phyloP scores from a whole-genome alignment of 2,329 filamentous ascomycete species.

The Pyricularia sp. region DNA sequence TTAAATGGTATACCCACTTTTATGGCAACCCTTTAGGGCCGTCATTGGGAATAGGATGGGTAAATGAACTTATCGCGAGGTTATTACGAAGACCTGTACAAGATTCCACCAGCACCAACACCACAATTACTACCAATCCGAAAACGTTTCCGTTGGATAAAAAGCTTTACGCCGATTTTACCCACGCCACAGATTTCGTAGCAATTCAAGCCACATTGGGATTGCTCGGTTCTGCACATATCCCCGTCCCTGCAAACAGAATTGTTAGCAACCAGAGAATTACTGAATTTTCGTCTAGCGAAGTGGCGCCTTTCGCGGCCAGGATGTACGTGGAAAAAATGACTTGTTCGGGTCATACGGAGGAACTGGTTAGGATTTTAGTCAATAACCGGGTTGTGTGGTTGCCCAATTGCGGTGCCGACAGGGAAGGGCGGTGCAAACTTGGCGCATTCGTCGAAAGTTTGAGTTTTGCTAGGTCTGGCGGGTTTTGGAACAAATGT shows the following conservation, averaged over 20 bases:
- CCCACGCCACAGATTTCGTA: constrained; percentile 83
- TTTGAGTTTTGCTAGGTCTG: constrained; percentile 60
- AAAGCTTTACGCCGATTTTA: constrained; percentile 77
- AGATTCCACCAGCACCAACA: constrained; percentile 69
- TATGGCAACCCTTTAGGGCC: constrained; percentile 69
- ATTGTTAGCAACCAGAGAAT: constrained; percentile 40
- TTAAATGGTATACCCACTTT: constrained; percentile 78
- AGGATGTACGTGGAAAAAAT: constrained; percentile 86
- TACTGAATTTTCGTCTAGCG: constrained; percentile 64
- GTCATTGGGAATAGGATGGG: constrained; percentile 79
- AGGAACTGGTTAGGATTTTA: constrained; percentile 69
- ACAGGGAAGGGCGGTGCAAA: constrained; percentile 61
- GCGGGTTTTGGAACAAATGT: constrained; percentile 67
- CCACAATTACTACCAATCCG: constrained; percentile 58
- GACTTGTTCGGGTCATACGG: constrained; percentile 43
- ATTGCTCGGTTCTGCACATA: constrained; percentile 58
- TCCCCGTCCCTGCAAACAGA: constrained; percentile 37
- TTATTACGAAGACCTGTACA: constrained; percentile 59
- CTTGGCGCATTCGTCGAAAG: constrained; percentile 64
- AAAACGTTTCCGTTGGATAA: constrained; percentile 64
- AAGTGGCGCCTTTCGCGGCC: constrained; percentile 76
- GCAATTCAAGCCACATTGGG: constrained; percentile 68
- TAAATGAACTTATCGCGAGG: constrained; percentile 78
- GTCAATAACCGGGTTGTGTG: constrained; percentile 77
- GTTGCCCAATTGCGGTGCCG: constrained; percentile 59